A percentile compares a stretch with the other conserved stretches of the same genome.
Conservation (phyloP, 1,284 basidiomycete species). For the Papiliotrema nemorosa region DNA sequence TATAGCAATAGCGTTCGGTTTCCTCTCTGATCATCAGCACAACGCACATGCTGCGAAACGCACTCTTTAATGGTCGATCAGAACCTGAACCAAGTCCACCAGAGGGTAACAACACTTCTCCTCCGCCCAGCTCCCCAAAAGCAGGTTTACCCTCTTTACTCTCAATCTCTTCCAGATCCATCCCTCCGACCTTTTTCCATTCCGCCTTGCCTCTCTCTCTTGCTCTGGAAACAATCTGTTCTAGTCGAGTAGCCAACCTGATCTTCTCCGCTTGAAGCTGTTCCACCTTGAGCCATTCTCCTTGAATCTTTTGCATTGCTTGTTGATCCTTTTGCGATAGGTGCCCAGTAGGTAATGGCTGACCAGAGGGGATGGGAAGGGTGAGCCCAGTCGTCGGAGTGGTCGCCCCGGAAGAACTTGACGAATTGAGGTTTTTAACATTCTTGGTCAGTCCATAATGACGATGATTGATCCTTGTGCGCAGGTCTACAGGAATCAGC, state of each 20-base stretch:
- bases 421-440: conserved; percentile 12
- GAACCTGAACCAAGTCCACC: conserved; percentile 34
- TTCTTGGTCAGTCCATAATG: conserved; percentile 40
- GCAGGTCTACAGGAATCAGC: conserved; percentile 26
- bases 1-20: conserved; percentile 25
- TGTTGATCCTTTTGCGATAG: conserved; percentile 42
- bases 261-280: conserved; percentile 47
- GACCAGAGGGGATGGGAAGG: conserved; percentile 27
- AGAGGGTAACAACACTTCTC: conserved; percentile 36
- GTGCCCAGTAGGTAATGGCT: conserved; percentile 33
- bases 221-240: conserved; percentile 40
- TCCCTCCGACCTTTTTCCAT: conserved; percentile 45
- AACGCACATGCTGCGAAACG: conserved; percentile 8
- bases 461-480: conserved; percentile 38
- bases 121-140: conserved; percentile 34
- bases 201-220: conserved; percentile 41
- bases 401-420: neutral
- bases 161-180: conserved; percentile 39
- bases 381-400: conserved; percentile 19
- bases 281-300: conserved; percentile 46
- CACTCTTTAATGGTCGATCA: conserved; percentile 29
- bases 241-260: conserved; percentile 42
- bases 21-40: conserved; percentile 23
- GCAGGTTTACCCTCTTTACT: conserved; percentile 4
- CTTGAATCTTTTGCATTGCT: conserved; percentile 41